A percentile compares a stretch with the other conserved stretches of the same genome.
Evolutionary conservation across 2,329 filamentous ascomycete species (phyloP).

Genomic region (Phoma sp.): DNA sequence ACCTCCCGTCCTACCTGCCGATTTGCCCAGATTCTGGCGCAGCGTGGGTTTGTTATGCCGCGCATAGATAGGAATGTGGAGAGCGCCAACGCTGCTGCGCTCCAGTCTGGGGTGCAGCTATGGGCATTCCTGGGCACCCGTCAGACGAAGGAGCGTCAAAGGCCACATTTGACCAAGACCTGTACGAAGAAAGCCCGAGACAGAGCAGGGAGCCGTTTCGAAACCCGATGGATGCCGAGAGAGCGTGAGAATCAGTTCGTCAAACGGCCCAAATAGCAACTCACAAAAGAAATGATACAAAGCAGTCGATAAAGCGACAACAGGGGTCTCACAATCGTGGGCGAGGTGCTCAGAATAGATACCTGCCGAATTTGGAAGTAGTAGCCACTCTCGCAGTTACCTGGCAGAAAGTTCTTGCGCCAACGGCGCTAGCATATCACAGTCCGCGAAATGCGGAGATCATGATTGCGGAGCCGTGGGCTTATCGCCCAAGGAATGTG

Average conservation of each 20-base stretch:
- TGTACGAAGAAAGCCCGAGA: slow-evolving; percentile 9
- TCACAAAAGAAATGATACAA: slow-evolving; percentile 14
- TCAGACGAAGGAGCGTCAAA: slow-evolving; percentile 2
- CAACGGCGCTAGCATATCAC: slow-evolving; percentile 14
- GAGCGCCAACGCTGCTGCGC: slow-evolving; percentile 23
- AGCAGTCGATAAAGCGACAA: slow-evolving; percentile 7
- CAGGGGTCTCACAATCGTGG: slow-evolving; percentile 10
- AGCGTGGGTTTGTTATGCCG: slow-evolving; percentile 23
- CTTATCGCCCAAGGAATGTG: slow-evolving; percentile 32
- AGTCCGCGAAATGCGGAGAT: slow-evolving; percentile 21
- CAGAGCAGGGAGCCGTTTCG: neutral
- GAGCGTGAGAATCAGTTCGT: neutral
- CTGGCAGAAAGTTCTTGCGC: slow-evolving; percentile 7
- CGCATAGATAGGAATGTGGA: slow-evolving; percentile 27
- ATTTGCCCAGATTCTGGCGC: slow-evolving; percentile 19
- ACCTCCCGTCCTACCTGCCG: slow-evolving; percentile 27
- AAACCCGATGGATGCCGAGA: slow-evolving; percentile 9
- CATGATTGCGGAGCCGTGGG: slow-evolving; percentile 15
- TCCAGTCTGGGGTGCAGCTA: slow-evolving; percentile 37
- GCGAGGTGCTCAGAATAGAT: slow-evolving; percentile 8
- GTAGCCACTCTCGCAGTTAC: slow-evolving; percentile 1
- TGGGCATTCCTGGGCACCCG: slow-evolving; percentile 10
- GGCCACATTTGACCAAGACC: neutral
- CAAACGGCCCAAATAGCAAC: slow-evolving; percentile 4
- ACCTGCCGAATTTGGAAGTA: slow-evolving; percentile 25